Percentiles rank a stretch among this genome's conserved stretches.
Evolutionary conservation across 768 basidiomycete species (phyloP).

Genomic region (Galerina sulciceps): DNA sequence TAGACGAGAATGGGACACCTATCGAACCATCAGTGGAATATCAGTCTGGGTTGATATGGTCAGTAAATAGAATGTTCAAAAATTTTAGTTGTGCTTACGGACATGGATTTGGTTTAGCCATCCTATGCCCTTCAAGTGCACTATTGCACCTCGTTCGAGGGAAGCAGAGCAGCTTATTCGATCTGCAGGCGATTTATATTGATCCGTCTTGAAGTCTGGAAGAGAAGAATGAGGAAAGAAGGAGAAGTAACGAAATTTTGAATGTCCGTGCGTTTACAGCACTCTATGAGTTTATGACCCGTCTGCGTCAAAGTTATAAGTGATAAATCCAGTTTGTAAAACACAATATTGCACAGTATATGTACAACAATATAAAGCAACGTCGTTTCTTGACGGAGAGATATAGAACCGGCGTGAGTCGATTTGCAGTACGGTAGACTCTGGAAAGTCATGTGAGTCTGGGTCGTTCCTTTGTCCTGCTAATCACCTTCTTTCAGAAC

Average conservation of each 20-base stretch:
- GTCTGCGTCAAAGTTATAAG: too few relatives aligned
- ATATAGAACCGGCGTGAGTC: too few relatives aligned
- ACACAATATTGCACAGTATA: conserved; percentile 5
- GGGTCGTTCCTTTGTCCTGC: too few relatives aligned
- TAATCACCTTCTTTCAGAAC: too few relatives aligned
- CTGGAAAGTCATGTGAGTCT: too few relatives aligned
- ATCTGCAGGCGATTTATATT: conserved; percentile 15
- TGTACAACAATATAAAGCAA: conserved; percentile 14
- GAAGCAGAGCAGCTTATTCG: conserved; percentile 21
- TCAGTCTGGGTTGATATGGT: conserved; percentile 25
- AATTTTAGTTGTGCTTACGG: not conserved
- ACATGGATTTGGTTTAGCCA: conserved; percentile 18
- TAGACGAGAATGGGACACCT: conserved; percentile 29
- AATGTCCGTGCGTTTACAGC: too few relatives aligned
- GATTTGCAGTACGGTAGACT: too few relatives aligned
- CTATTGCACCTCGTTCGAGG: conserved; percentile 29
- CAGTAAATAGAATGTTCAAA: not conserved
- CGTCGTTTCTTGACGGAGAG: too few relatives aligned
- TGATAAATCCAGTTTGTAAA: not conserved
- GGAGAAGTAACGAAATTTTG: conserved; percentile 2
- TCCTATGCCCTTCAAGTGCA: conserved; percentile 30
- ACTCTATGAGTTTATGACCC: too few relatives aligned
- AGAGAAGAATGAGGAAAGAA: conserved; percentile 11
- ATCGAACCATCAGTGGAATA: conserved; percentile 22
- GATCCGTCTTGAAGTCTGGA: not conserved